Conservation (phyloP, 2,329 filamentous ascomycete genomes). For the Aspergillus sp. region DNA sequence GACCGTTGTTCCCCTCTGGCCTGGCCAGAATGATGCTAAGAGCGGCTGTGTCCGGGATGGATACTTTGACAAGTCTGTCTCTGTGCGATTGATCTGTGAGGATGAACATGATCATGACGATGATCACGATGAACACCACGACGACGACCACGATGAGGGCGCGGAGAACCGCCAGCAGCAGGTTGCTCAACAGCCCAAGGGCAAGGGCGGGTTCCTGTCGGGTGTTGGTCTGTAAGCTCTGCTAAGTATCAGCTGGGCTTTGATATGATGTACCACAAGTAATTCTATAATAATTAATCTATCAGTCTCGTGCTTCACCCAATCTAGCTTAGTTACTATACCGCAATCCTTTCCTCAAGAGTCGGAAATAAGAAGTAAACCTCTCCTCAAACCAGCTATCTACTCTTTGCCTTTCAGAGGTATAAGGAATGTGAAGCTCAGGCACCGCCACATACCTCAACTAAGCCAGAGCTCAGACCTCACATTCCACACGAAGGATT, state of each 20-base stretch:
- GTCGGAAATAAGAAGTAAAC: not conserved
- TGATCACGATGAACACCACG: not conserved
- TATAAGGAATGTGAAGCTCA: not conserved
- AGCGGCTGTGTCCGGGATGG: constrained; percentile 16
- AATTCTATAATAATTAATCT: not conserved
- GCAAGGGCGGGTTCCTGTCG: not conserved
- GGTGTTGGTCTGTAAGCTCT: not conserved
- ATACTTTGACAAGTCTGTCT: constrained; percentile 14
- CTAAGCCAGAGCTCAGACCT: not conserved
- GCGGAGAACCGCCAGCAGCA: not conserved
- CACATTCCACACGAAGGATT: not conserved
- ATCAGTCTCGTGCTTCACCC: not conserved
- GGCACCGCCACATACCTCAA: not conserved
- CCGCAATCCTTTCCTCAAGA: not conserved
- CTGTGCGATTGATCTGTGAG: constrained; percentile 19
- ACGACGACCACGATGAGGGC: not conserved
- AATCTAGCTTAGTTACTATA: not conserved
- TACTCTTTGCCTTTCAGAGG: not conserved
- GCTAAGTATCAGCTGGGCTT: not conserved
- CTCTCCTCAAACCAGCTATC: not conserved
- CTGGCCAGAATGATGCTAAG: not conserved
- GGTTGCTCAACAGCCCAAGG: not conserved
- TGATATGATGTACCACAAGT: not conserved
- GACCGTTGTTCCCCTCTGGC: constrained; percentile 18
- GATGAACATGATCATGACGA: constrained; percentile 2